Base-by-base conservation (phyloP, 176 grass and related monocot species). In the Zea mays region DNA sequence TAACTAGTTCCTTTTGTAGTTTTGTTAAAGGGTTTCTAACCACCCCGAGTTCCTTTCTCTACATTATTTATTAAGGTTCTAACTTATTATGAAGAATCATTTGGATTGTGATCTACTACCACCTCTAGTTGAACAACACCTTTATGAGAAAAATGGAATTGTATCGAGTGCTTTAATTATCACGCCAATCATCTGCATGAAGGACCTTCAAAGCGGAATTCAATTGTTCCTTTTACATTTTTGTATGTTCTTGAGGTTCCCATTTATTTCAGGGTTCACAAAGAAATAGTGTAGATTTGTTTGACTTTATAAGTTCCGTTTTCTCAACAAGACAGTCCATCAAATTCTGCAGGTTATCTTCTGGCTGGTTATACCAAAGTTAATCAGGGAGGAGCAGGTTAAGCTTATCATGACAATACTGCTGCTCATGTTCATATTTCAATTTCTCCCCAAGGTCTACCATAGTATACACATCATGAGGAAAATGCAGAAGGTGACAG, bases 401-500 rank as follows among this genome's bases (percentile, higher is more conserved):
- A 94, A 90, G 77, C 55, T 86, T 67, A 89, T 94, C 47, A 89
- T 93, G 81, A 90, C 87, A 5, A 92, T 92, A 48, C 79, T 98
- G 69, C 59, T 98, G 17, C 73, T 87, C 38, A 66, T 98, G n/a
- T 94, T 94, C 75, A 62, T 94, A 66, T 85, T 98, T 65, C 96
- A 98, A 56, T 98, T 88, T 73, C 90, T 98, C 33, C 96, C 96
- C 4, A 98, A 94, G 87, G 89, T 94, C 10, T 98, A 98, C 42
- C 96, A 98, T 69, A 87, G 85, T 77, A 92, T 98, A 38, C 78
- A 82, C 80, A 88, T 98, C 89, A 98, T 94, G 96, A 83, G 96
- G 72, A 94, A 86, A 80, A 98, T 98, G 92, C 86, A 90, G 88
- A 98, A 98, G 81, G 96, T 94, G 27, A 98, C 96, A 20, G 96